Conservation (phyloP, 148 eudicot genomes). For the Chenopodium quinoa region DNA sequence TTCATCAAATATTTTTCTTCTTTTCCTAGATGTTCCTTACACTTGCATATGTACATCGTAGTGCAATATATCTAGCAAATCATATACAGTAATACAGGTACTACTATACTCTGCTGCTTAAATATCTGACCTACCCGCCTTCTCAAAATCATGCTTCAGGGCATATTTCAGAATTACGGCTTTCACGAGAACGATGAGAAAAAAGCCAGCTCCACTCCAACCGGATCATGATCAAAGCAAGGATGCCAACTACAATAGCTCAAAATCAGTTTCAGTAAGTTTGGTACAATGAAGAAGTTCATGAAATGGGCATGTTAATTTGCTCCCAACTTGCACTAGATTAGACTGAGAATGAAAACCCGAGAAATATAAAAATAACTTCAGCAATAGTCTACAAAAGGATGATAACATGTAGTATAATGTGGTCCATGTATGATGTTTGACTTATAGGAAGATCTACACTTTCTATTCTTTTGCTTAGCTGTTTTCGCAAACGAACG, state of each 20-base stretch:
- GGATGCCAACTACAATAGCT: slow-evolving; percentile 5
- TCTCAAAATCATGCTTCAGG: slow-evolving; percentile 39
- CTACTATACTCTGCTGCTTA: background rate
- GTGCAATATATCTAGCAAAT: background rate
- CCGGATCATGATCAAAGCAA: slow-evolving; percentile 29
- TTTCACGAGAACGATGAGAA: slow-evolving; percentile 37
- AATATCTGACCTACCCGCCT: background rate
- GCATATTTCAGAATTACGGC: slow-evolving; percentile 57
- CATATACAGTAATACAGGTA: too few relatives aligned
- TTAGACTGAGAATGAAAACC: background rate
- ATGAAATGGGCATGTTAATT: background rate
- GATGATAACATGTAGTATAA: slow-evolving; percentile 30
- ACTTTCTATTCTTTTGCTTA: slow-evolving; percentile 34
- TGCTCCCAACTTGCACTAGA: slow-evolving; percentile 16
- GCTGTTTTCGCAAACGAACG: slow-evolving; percentile 50
- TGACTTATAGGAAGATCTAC: slow-evolving; percentile 33
- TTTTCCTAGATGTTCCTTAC: background rate
- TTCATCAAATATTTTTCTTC: background rate
- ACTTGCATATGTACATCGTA: background rate
- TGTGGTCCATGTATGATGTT: slow-evolving; percentile 37
- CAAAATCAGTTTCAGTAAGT: slow-evolving; percentile 13
- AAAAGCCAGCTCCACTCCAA: slow-evolving; percentile 21
- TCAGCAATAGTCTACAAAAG: slow-evolving; percentile 22
- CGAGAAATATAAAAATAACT: background rate
- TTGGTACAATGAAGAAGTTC: slow-evolving; percentile 9